These are phyloP conservation scores for Clitocybe nebularis DNA, from an alignment of 1,284 basidiomycete species.

Conservation along the genomic window DNA sequence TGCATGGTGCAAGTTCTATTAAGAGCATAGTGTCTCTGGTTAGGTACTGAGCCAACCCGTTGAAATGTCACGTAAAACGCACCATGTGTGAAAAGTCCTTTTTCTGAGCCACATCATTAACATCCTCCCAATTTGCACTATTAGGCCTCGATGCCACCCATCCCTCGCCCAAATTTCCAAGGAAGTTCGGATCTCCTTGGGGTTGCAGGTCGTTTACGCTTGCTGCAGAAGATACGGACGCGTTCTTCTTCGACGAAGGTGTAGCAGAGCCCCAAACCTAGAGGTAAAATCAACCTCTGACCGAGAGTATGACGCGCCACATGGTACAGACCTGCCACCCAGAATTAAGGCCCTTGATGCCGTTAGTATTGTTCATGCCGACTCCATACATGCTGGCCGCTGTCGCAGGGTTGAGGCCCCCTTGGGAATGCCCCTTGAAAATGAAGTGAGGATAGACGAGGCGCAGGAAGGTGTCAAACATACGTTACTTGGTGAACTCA, in stretches of 20 bases:
- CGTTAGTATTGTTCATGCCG: constrained; percentile 43
- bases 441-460: constrained; percentile 8
- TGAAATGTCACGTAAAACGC: constrained; percentile 18
- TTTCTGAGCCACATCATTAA: constrained; percentile 41
- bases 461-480: constrained; percentile 21
- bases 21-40: constrained; percentile 34
- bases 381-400: constrained; percentile 50
- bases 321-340: constrained; percentile 64
- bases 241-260: constrained; percentile 51
- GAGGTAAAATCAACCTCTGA: constrained; percentile 15
- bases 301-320: background rate
- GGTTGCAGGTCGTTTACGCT: constrained; percentile 48
- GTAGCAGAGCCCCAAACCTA: constrained; percentile 60
- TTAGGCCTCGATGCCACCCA: constrained; percentile 52
- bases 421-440: constrained; percentile 37
- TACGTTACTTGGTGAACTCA: constrained; percentile 54
- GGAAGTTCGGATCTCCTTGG: constrained; percentile 46
- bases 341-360: constrained; percentile 52
- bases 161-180: constrained; percentile 43
- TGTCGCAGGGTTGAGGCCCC: constrained; percentile 40
- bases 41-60: constrained; percentile 11
- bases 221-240: constrained; percentile 57
- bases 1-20: constrained; percentile 39
- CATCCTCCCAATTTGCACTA: constrained; percentile 63
- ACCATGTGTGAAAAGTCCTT: constrained; percentile 49